Evolutionary conservation across 1,284 basidiomycete species (phyloP).

Genomic region (Dichomitus squalens): DNA sequence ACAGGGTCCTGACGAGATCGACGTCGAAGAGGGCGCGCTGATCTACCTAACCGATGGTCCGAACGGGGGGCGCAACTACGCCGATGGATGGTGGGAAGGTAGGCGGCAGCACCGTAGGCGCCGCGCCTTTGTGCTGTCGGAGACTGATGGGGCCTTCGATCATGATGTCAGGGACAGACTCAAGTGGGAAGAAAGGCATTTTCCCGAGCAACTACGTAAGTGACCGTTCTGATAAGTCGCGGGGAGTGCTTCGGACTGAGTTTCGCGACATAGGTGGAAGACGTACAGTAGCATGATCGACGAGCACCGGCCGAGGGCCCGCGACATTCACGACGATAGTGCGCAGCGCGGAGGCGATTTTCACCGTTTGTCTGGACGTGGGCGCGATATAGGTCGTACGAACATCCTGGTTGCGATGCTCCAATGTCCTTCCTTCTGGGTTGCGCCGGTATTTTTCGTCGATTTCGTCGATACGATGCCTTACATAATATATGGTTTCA

Average conservation of each 20-base stretch:
- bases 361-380: conserved; percentile 1
- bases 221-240: conserved; percentile 21
- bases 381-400: not conserved
- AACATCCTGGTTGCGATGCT: conserved; percentile 9
- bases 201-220: conserved; percentile 86
- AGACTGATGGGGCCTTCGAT: conserved; percentile 15
- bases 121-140: not conserved
- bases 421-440: not conserved
- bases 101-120: conserved; percentile 8
- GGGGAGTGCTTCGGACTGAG: not conserved
- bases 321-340: not conserved
- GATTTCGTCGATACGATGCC: not conserved
- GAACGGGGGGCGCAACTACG: conserved; percentile 63
- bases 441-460: not conserved
- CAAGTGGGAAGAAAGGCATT: conserved; percentile 67
- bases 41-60: conserved; percentile 66
- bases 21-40: conserved; percentile 58
- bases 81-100: conserved; percentile 87
- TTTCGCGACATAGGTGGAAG: conserved; percentile 16
- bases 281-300: conserved; percentile 1
- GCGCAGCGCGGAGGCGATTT: conserved; percentile 8
- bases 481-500: conserved; percentile 24
- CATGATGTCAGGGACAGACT: conserved; percentile 54
- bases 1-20: conserved; percentile 71
- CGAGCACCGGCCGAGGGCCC: not conserved